Conservation (phyloP, 177 flowering plant species). For the Vitis hybrid region DNA sequence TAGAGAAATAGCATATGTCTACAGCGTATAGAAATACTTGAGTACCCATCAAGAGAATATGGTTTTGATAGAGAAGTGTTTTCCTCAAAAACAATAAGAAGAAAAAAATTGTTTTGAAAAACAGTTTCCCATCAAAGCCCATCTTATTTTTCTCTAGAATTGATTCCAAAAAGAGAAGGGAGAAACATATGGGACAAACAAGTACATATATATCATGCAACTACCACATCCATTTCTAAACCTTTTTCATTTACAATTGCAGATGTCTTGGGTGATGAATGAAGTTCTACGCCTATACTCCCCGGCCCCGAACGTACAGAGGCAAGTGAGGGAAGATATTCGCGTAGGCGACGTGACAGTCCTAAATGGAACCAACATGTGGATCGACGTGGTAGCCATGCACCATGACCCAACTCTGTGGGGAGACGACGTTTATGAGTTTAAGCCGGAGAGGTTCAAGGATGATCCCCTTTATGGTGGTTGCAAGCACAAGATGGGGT, state of each 20-base stretch:
- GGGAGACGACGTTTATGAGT: slow-evolving; percentile 59
- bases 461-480: slow-evolving; percentile 50
- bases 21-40: too few species aligned
- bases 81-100: too few species aligned
- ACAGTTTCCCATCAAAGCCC: too few species aligned
- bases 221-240: background rate
- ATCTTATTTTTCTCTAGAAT: too few species aligned
- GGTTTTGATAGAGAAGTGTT: background rate
- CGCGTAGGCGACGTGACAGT: slow-evolving; percentile 17
- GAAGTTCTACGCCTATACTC: slow-evolving; percentile 39
- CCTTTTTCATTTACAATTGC: slow-evolving; percentile 5
- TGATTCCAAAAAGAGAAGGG: too few species aligned
- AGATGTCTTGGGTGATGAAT: slow-evolving; percentile 51
- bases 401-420: slow-evolving; percentile 36
- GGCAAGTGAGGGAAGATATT: slow-evolving; percentile 36
- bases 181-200: too few species aligned
- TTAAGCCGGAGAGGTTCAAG: slow-evolving; percentile 73
- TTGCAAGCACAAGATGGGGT: slow-evolving; percentile 84
- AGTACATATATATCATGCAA: background rate
- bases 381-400: slow-evolving; percentile 38
- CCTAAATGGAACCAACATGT: slow-evolving; percentile 40
- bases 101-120: too few species aligned
- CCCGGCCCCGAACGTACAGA: slow-evolving; percentile 39
- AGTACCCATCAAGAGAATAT: too few species aligned
- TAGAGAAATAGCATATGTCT: too few species aligned